Conservation (phyloP, 2,329 filamentous ascomycete species). For the Alternaria sp. region DNA sequence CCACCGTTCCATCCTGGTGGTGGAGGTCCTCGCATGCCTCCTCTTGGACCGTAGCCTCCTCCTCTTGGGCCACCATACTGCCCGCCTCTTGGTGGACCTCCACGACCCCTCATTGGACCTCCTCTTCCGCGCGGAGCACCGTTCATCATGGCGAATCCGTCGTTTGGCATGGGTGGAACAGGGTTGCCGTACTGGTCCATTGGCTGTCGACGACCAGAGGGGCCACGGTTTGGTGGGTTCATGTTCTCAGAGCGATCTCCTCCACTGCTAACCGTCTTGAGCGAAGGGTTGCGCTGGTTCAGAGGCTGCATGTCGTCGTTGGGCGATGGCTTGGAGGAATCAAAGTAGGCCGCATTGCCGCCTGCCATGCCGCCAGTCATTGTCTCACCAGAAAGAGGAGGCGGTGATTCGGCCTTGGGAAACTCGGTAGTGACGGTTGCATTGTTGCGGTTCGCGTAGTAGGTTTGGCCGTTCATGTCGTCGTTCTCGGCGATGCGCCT, state of each 20-base stretch:
- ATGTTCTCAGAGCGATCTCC: constrained; percentile 53
- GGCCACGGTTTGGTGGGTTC: constrained; percentile 48
- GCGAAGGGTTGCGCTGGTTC: constrained; percentile 70
- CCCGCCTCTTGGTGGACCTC: constrained; percentile 51
- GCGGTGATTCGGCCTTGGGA: constrained; percentile 63
- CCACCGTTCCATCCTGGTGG: constrained; percentile 53
- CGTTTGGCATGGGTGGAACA: constrained; percentile 55
- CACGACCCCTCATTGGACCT: constrained; percentile 50
- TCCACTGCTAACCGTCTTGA: constrained; percentile 62
- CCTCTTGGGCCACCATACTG: constrained; percentile 45
- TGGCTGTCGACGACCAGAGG: constrained; percentile 52
- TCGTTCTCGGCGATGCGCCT: constrained; percentile 91
- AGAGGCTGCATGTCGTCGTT: constrained; percentile 75
- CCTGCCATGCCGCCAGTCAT: constrained; percentile 61
- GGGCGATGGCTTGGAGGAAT: constrained; percentile 67
- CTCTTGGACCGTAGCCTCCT: constrained; percentile 50
- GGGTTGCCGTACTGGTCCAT: constrained; percentile 73
- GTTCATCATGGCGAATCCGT: constrained; percentile 55
- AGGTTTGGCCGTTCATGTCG: constrained; percentile 96
- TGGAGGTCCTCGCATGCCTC: constrained; percentile 52
- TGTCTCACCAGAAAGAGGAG: constrained; percentile 63
- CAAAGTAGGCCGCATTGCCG: constrained; percentile 72
- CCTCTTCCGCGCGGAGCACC: constrained; percentile 54
- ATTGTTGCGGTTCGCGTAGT: constrained; percentile 67
- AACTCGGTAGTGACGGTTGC: constrained; percentile 49